These are phyloP conservation scores for Boletus bicolor DNA, from an alignment of 768 basidiomycete genomes.

Conservation along the genomic window DNA sequence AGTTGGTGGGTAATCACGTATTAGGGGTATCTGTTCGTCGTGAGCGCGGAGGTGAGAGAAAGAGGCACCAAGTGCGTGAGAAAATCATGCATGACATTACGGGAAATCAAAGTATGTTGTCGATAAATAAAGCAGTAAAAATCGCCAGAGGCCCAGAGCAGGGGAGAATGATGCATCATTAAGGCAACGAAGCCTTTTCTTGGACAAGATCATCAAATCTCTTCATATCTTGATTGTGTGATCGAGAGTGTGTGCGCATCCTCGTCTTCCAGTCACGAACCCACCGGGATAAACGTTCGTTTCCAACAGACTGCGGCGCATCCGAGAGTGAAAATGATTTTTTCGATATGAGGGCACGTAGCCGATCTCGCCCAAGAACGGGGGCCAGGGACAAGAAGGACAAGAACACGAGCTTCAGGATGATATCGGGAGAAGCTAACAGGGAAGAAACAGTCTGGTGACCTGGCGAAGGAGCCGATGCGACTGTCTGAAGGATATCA, in stretches of 20 bases:
- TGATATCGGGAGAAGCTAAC: slow-evolving; percentile 78
- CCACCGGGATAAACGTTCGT: slow-evolving; percentile 49
- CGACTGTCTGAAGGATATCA: slow-evolving; percentile 82
- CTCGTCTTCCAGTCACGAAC: slow-evolving; percentile 66
- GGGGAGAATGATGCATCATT: slow-evolving; percentile 15
- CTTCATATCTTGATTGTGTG: slow-evolving; percentile 45
- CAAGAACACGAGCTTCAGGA: slow-evolving; percentile 78
- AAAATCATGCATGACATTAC: slow-evolving; percentile 24
- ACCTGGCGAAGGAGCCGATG: slow-evolving; percentile 64
- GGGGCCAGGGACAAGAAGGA: slow-evolving; percentile 85
- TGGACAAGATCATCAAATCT: slow-evolving; percentile 50
- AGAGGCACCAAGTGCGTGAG: slow-evolving; percentile 17
- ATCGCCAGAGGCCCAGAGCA: slow-evolving; percentile 9
- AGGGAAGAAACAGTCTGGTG: slow-evolving; percentile 81
- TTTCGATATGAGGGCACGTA: slow-evolving; percentile 54
- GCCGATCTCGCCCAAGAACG: slow-evolving; percentile 68
- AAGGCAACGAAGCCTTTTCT: slow-evolving; percentile 45
- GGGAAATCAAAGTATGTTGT: slow-evolving; percentile 14
- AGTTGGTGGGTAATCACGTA: slow-evolving; percentile 30
- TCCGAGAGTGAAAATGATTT: slow-evolving; percentile 17
- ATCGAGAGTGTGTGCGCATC: slow-evolving; percentile 53
- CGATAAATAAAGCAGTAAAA: slow-evolving; percentile 21
- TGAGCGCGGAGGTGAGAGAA: slow-evolving; percentile 15
- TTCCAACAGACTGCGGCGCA: slow-evolving; percentile 17
- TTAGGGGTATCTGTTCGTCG: slow-evolving; percentile 33